Evolutionary conservation across 2,329 filamentous ascomycete genomes (phyloP).

Genomic region (Aspergillus clavatus): DNA sequence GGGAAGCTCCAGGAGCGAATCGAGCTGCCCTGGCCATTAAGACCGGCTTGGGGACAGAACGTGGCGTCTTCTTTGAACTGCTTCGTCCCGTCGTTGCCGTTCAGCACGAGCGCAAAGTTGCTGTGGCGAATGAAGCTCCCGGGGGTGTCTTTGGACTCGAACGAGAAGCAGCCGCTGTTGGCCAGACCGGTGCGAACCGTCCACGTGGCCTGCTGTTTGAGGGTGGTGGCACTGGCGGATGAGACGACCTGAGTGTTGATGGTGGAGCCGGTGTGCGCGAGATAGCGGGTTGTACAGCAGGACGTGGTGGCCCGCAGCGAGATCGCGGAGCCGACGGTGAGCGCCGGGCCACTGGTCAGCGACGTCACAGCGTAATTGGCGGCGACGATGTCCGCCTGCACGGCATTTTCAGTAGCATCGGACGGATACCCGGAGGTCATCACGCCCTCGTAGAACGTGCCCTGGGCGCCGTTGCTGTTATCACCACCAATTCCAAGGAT

Average conservation of each 20-base stretch:
- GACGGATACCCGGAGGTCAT: constrained; percentile 60
- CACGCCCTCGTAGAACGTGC: constrained; percentile 62
- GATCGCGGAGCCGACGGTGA: constrained; percentile 48
- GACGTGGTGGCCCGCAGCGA: constrained; percentile 54
- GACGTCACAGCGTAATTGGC: constrained; percentile 50
- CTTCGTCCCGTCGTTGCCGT: constrained; percentile 52
- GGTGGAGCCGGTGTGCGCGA: constrained; percentile 49
- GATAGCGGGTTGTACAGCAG: constrained; percentile 51
- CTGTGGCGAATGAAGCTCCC: constrained; percentile 57
- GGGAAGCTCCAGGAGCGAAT: constrained; percentile 58
- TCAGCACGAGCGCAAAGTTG: constrained; percentile 49
- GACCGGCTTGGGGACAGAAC: constrained; percentile 53
- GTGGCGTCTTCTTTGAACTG: constrained; percentile 58
- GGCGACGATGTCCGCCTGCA: constrained; percentile 58
- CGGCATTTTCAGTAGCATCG: constrained; percentile 54
- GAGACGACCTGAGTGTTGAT: constrained; percentile 54
- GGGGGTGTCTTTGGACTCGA: constrained; percentile 55
- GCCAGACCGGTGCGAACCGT: constrained; percentile 52
- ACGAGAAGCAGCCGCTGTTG: constrained; percentile 56
- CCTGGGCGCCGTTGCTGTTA: constrained; percentile 56
- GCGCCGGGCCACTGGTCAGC: constrained; percentile 45
- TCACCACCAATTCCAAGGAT: constrained; percentile 68
- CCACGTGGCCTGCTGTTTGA: constrained; percentile 53
- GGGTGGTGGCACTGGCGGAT: constrained; percentile 45
- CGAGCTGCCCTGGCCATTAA: constrained; percentile 50